Evolutionary conservation across 1,284 basidiomycete genomes (phyloP).

Genomic region (Malassezia sympodialis): DNA sequence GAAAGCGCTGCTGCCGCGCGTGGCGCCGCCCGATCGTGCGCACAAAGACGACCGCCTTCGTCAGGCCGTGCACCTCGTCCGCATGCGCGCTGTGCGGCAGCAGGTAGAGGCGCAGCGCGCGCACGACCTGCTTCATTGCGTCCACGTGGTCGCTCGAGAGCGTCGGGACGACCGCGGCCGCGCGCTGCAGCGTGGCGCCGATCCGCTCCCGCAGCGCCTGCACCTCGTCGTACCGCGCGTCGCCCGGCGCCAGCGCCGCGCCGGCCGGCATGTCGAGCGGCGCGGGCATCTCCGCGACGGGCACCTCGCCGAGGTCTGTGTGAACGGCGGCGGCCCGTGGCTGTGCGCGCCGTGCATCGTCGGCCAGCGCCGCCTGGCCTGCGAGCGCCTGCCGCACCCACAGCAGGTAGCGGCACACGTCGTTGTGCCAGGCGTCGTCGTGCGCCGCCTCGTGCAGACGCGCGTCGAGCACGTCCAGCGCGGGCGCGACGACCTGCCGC

Average conservation of each 20-base stretch:
- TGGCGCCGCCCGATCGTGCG: conserved; percentile 54
- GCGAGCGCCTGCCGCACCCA: conserved; percentile 59
- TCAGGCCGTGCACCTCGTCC: conserved; percentile 43
- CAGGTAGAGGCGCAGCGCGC: conserved; percentile 35
- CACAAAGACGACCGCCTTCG: conserved; percentile 30
- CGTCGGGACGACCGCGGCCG: conserved; percentile 55
- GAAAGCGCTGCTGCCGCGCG: conserved; percentile 63
- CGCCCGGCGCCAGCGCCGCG: conserved; percentile 60
- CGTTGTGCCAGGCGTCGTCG: conserved; percentile 62
- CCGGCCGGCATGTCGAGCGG: conserved; percentile 53
- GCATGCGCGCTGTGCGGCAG: conserved; percentile 41
- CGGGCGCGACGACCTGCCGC: conserved; percentile 60
- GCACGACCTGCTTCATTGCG: conserved; percentile 58
- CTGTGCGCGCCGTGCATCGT: conserved; percentile 57
- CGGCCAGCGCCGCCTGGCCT: conserved; percentile 58
- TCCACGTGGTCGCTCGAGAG: conserved; percentile 74
- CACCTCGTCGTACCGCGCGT: conserved; percentile 60
- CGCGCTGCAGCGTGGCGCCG: conserved; percentile 62
- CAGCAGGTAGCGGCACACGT: conserved; percentile 72
- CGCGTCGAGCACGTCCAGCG: conserved; percentile 49
- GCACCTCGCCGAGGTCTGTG: conserved; percentile 56
- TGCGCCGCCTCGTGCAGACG: conserved; percentile 3
- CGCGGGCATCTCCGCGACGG: conserved; percentile 58
- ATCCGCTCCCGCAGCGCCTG: conserved; percentile 58
- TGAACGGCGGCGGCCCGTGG: conserved; percentile 43